phyloP scores from a whole-genome alignment of 2,329 filamentous ascomycete genomes.

The Penicillium sp. region DNA sequence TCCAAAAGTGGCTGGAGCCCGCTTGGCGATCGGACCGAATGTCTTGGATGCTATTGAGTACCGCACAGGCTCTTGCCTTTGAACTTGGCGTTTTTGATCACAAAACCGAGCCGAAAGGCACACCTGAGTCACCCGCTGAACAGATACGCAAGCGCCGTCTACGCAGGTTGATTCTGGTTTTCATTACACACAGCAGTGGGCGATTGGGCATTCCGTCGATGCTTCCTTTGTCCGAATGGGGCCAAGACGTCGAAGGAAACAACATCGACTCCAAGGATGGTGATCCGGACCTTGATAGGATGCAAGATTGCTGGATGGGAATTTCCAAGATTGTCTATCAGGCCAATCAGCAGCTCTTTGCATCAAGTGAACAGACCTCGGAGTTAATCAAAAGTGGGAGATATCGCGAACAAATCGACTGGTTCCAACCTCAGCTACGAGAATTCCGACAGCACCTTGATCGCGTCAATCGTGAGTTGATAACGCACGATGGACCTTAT shows the following conservation, averaged over 20 bases:
- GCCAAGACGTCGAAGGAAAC: slow-evolving; percentile 38
- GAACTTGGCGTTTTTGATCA: slow-evolving; percentile 95
- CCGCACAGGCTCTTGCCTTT: slow-evolving; percentile 83
- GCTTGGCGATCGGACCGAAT: slow-evolving; percentile 93
- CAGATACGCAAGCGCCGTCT: slow-evolving; percentile 81
- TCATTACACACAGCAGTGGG: slow-evolving; percentile 90
- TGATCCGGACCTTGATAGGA: slow-evolving; percentile 53
- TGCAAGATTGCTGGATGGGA: slow-evolving; percentile 85
- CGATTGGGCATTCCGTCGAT: slow-evolving; percentile 91
- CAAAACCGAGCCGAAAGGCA: slow-evolving; percentile 69
- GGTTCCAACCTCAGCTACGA: slow-evolving; percentile 75
- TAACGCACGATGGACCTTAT: not conserved
- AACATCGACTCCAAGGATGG: slow-evolving; percentile 29
- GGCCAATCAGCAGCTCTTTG: slow-evolving; percentile 85
- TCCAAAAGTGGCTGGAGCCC: slow-evolving; percentile 95
- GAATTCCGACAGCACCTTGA: slow-evolving; percentile 84
- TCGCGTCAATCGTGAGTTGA: slow-evolving; percentile 57
- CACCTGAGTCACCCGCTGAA: slow-evolving; percentile 52
- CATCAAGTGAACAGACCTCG: slow-evolving; percentile 81
- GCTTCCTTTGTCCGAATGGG: slow-evolving; percentile 63
- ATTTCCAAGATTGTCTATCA: slow-evolving; percentile 91
- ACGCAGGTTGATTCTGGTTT: slow-evolving; percentile 83
- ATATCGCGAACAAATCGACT: slow-evolving; percentile 77
- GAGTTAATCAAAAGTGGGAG: slow-evolving; percentile 83
- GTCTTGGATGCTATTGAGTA: slow-evolving; percentile 97